Conservation (phyloP, 116 monocot species). For the Papilionanthe hybrid region DNA sequence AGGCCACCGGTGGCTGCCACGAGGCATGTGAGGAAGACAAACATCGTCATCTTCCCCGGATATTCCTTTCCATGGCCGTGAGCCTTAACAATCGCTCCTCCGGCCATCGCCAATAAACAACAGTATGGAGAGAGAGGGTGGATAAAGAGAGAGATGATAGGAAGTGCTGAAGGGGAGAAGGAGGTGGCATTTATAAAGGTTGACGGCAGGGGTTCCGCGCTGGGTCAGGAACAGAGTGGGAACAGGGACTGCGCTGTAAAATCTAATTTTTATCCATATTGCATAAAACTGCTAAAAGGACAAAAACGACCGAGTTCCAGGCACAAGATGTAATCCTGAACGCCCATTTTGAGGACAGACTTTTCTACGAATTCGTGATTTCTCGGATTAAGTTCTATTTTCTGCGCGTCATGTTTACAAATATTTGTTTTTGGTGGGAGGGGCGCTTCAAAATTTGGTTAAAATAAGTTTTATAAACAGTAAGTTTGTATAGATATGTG, state of each 20-base stretch:
- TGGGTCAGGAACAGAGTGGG: neutral
- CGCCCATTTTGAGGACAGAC: neutral
- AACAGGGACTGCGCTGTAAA: neutral
- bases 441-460: too few relatives aligned
- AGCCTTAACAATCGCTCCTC: constrained; percentile 10
- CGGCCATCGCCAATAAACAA: constrained; percentile 14
- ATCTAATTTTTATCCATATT: neutral
- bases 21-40: constrained; percentile 27
- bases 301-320: neutral
- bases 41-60: constrained; percentile 23
- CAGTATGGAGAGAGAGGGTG: neutral
- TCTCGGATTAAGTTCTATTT: too few relatives aligned
- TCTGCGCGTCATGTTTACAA: too few relatives aligned
- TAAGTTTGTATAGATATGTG: too few relatives aligned
- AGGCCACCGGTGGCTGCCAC: constrained; percentile 29
- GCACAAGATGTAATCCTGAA: neutral
- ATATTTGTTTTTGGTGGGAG: too few relatives aligned
- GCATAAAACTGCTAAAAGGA: neutral
- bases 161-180: neutral
- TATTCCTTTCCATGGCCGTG: constrained; percentile 8
- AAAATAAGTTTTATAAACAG: too few relatives aligned
- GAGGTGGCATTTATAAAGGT: neutral
- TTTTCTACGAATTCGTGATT: too few relatives aligned
- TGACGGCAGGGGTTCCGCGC: neutral
- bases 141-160: neutral